Conservation (phyloP, 163 green algal species). For the Prototheca wickerhamii region DNA sequence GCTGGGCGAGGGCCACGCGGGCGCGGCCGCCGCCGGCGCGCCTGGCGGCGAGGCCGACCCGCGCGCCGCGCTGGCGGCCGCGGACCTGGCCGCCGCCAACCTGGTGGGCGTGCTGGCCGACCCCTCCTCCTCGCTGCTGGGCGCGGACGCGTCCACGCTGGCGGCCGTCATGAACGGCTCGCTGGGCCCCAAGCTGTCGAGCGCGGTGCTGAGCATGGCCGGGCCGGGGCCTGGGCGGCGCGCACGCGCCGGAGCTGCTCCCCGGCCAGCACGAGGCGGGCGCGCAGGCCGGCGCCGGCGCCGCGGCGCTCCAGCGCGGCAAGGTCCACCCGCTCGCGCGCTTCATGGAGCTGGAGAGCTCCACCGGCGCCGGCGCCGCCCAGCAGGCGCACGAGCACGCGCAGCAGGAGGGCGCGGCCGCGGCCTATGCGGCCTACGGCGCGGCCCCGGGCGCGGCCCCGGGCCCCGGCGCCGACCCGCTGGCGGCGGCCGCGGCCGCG, state of each 20-base stretch:
- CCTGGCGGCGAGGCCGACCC: not conserved
- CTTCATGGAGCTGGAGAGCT: conserved; percentile 8
- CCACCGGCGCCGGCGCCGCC: not conserved
- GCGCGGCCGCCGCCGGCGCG: not conserved
- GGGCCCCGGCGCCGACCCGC: no score
- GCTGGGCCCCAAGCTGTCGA: not conserved
- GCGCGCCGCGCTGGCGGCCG: not conserved
- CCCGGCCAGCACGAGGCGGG: no score
- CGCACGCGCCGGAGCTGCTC: no score
- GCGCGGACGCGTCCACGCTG: not conserved
- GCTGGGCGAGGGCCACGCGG: not conserved
- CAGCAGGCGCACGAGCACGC: no score
- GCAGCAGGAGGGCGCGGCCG: no score
- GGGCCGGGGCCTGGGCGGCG: not conserved
- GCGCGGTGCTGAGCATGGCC: not conserved
- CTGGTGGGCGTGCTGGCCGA: not conserved
- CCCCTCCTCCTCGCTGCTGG: no score
- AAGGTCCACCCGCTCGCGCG: conserved; percentile 2
- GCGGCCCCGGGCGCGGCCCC: no score
- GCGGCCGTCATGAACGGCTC: not conserved
- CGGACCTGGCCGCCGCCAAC: not conserved
- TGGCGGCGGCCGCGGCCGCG: no score
- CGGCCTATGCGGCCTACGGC: no score
- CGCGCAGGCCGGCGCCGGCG: conserved; percentile 10
- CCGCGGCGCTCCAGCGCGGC: not conserved